Evolutionary conservation across 176 grass and related monocot species (phyloP).

Genomic region (Dactylis glomerata): DNA sequence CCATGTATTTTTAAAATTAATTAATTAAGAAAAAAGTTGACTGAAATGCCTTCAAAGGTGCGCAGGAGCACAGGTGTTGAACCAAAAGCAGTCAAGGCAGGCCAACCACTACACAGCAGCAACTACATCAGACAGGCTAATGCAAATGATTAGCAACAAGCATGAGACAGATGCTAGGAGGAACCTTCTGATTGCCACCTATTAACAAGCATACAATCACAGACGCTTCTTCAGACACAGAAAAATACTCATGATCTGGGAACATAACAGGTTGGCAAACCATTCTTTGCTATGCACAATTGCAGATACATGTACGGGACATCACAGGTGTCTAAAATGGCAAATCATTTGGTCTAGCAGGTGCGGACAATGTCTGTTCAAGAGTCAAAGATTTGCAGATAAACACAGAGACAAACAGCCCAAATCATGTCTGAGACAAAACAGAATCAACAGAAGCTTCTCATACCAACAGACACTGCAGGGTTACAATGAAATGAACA

Average conservation of each 20-base stretch:
- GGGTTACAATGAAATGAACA: conserved; percentile 11
- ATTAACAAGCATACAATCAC: conserved; percentile 9
- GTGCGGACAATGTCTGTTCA: conserved; percentile 11
- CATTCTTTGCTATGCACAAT: neutral
- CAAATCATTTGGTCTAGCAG: neutral
- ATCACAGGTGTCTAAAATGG: conserved; percentile 22
- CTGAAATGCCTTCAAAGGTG: neutral
- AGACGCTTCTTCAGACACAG: neutral
- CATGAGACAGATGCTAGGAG: neutral
- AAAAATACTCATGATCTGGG: neutral
- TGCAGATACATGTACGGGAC: neutral
- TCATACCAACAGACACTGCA: conserved; percentile 36
- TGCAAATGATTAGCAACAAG: neutral
- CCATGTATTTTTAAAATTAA: neutral
- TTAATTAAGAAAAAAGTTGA: neutral
- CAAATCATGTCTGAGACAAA: conserved; percentile 31
- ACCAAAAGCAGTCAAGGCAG: neutral
- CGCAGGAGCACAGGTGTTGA: neutral
- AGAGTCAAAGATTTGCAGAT: conserved; percentile 39
- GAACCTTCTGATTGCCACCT: neutral
- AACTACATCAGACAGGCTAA: neutral
- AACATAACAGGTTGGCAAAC: conserved; percentile 33
- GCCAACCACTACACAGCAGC: neutral
- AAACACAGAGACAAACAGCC: conserved; percentile 30
- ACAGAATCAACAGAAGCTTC: conserved; percentile 15